Base-by-base conservation (phyloP, 345 rosid species). In the Syzygium aqueum region DNA sequence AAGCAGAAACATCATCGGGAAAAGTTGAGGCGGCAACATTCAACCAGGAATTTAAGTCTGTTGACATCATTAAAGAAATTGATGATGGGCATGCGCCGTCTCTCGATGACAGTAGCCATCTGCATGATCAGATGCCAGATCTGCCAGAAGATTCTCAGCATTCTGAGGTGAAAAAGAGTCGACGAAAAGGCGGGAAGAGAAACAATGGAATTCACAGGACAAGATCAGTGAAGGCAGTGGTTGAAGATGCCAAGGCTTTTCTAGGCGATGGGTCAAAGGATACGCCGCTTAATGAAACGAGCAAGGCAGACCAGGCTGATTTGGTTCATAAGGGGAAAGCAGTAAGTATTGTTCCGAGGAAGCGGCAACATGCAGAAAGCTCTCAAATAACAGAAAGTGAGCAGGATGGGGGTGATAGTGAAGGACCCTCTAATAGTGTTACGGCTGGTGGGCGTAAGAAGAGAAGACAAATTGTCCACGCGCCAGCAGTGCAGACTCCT, bases 371-470 rank as follows among this genome's bases (percentile, higher is more conserved):
- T 19, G 91, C 87, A 37, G 92, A 93, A 56, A 84, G 86, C 85
- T 91, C 94, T 25, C 91, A 30, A 89, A 88, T 90, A 51, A 90
- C 90, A 37, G 95, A 89, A 77, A 92, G 88, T 84, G 93, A 92
- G 91, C 92, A 90, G 86, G 90, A 92, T 88, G 95, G 86, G 85
- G 94, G 91, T 85, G 95, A 95, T 77, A 95, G 97, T 43, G 96
- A 95, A 87, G 97, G 91, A 19, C 91, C 63, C 85, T 93, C 95
- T 73, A 97, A 92, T 82, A 96, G 97, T 91, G 89, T 93, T 84
- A 89, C 94, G 77, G 86, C 91, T 85, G 93, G 94, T 90, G 95
- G 95, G 86, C 93, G 90, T 80, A 93, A 92, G 95, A 96, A 94
- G 92, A 93, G 92, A 89, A 93, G 86, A 86, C 97, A 93, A 86